These are phyloP conservation scores for Penicillium sp. DNA, from an alignment of 2,329 filamentous ascomycete genomes.

Conservation along the genomic window DNA sequence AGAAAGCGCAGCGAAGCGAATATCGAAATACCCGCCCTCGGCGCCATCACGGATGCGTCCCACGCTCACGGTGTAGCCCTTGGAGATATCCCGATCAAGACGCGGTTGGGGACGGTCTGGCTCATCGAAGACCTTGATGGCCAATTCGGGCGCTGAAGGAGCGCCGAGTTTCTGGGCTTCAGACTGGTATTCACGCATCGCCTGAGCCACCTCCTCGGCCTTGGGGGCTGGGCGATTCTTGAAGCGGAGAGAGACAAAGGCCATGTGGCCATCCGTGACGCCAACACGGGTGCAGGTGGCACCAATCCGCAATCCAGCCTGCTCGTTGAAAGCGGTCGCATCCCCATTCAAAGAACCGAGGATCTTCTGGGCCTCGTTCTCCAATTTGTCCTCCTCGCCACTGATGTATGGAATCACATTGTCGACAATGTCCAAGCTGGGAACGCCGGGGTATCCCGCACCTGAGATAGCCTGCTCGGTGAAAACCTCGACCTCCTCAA, in stretches of 20 bases:
- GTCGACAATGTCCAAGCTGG: constrained; percentile 91
- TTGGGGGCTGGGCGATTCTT: constrained; percentile 66
- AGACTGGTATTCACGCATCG: constrained; percentile 71
- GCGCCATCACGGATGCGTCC: constrained; percentile 81
- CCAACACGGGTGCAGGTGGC: constrained; percentile 89
- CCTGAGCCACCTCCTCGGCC: constrained; percentile 69
- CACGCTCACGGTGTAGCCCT: constrained; percentile 86
- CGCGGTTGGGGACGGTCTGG: constrained; percentile 84
- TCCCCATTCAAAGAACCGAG: constrained; percentile 68
- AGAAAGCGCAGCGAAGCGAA: constrained; percentile 89
- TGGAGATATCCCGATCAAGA: constrained; percentile 76
- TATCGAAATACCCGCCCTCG: constrained; percentile 75
- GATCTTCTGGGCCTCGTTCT: constrained; percentile 93
- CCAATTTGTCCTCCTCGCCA: constrained; percentile 93
- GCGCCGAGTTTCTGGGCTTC: constrained; percentile 81
- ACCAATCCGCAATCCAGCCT: constrained; percentile 66
- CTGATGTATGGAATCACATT: constrained; percentile 92
- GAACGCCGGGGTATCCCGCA: constrained; percentile 63
- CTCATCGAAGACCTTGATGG: constrained; percentile 87
- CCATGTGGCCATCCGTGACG: constrained; percentile 92
- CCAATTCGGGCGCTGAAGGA: constrained; percentile 72
- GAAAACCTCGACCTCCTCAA: constrained; percentile 72
- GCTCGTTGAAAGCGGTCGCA: constrained; percentile 69
- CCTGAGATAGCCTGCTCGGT: constrained; percentile 94
- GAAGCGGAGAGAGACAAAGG: constrained; percentile 86